Base-by-base conservation (phyloP, 345 rosid genomes). In the Bruguiera parviflora region DNA sequence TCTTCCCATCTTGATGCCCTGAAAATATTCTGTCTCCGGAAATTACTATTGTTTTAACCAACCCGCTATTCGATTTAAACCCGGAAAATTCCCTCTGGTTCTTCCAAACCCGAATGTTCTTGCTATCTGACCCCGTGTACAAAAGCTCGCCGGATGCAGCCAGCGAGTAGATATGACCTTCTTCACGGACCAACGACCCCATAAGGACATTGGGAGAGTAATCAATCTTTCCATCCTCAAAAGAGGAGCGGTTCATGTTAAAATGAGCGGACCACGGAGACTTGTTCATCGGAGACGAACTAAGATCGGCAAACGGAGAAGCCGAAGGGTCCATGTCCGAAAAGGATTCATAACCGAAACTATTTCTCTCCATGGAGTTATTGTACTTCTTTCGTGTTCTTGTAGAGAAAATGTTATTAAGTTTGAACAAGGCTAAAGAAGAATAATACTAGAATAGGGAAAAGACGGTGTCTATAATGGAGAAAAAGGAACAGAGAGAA, bases 1-100 rank as follows among this genome's bases (percentile, higher is more conserved):
- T 87, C 75, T 89, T 91, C 29, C 98, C 98, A 53, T 94, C 98
- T 75, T 92, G 97, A 78, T 91, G 98, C 2, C 97, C 97, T 0
- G 92, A 67, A 63, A 94, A 94, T 51, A 94, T 87, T 67, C 74
- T 82, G 24, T 83, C 90, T 6, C 83, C 81, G 1, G 90, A 79
- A 28, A 94, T 77, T 20, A 91, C 83, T 5, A 94, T 88, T 1
- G 98, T 88, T 59, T 94, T 91, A 0, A 94, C 97, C 77, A 91
- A 73, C 8, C 98, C 97, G 5, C 95, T 87, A 31, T 86, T 84
- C 1, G 91, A 89, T 82, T 89, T 91, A 77, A 94, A 94, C 47
- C 88, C 92, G 0, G 91, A 79, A 71, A 84, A 91, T 16, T 88
- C 96, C 49, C 69, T 83, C 46, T 89, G 95, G 10, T 83, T 84